Conservation (phyloP, 1,284 basidiomycete genomes). For the Leccinum pachyderme region DNA sequence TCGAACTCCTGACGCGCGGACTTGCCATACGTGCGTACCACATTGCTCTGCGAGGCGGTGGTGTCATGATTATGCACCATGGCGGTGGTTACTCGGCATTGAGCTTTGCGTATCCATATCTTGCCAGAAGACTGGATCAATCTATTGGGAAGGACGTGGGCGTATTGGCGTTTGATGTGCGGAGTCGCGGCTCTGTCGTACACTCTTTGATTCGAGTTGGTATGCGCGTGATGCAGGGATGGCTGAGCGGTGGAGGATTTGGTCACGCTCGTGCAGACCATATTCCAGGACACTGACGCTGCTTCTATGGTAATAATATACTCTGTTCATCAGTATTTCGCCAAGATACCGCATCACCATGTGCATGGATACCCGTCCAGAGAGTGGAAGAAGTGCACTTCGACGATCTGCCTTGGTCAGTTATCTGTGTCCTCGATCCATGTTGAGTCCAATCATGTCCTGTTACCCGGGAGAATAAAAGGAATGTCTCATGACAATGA, state of each 20-base stretch:
- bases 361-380: slow-evolving; percentile 86
- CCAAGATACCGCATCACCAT: slow-evolving; percentile 85
- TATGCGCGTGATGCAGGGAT: slow-evolving; percentile 49
- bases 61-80: slow-evolving; percentile 88
- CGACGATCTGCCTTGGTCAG: slow-evolving; percentile 68
- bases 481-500: background rate
- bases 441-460: slow-evolving; percentile 40
- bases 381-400: slow-evolving; percentile 53
- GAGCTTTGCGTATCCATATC: slow-evolving; percentile 83
- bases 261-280: slow-evolving; percentile 57
- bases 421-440: slow-evolving; percentile 83
- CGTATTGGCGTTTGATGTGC: slow-evolving; percentile 79
- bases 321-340: background rate
- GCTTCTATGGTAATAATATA: slow-evolving; percentile 64
- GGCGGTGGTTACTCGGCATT: slow-evolving; percentile 91
- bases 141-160: slow-evolving; percentile 75
- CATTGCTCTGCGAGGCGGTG: slow-evolving; percentile 50
- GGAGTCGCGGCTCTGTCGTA: slow-evolving; percentile 35
- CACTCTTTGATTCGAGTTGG: background rate
- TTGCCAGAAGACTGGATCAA: slow-evolving; percentile 74
- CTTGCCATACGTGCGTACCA: slow-evolving; percentile 79
- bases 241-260: slow-evolving; percentile 67
- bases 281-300: slow-evolving; percentile 63
- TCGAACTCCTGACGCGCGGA: slow-evolving; percentile 57
- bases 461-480: slow-evolving; percentile 26